Base-by-base conservation (phyloP, 495 filamentous ascomycete species). In the Hyaloscypha bicolor region DNA sequence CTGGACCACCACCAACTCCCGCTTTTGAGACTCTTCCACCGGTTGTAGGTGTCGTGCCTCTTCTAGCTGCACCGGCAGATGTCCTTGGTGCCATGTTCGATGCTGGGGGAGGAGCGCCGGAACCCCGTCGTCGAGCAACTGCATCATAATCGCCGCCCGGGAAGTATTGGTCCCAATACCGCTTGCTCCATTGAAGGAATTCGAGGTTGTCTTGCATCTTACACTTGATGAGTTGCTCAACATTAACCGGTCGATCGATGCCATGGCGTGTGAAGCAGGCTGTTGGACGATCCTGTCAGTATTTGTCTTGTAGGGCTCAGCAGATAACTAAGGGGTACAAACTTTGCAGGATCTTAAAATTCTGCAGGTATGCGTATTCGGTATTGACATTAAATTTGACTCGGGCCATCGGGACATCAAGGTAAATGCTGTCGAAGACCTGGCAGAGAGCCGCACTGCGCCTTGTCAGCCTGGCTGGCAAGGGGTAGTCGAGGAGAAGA, bases 151-250 rank as follows among this genome's bases (percentile, higher is more conserved):
- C 95, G 61, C 92, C 92, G 55, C 94, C 95, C 9, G 95, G 93
- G 76, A 90, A 99, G 84, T 97, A 93, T 75, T 97, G 94, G 75
- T 99, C 96, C 95, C 95, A 99, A 81, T 93, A 97, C 69, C 84
- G 81, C 86, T 98, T 98, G 62, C 86, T 88, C 92, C 92, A 99
- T 81, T 99, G 95, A 39, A 99, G 87, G 79, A 98, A 99, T 75
- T 97, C 96, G 68, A 99, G 93, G 82, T 99, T 99, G 77, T 99
- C 95, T 81, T 99, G 95, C 92, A 99, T 98, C 81, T 96, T 96
- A 85, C 95, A 99, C 79, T 97, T 98, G 69, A 93, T 85, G 64
- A 99, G 89, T 70, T 86, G 81, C 77, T 97, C 88, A 72, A 97
- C 90, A 70, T 93, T 93, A 68, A 98, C 87, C 30, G 88, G 88